Conservation (phyloP, 2,329 filamentous ascomycete species). For the Aspergillus hortae region DNA sequence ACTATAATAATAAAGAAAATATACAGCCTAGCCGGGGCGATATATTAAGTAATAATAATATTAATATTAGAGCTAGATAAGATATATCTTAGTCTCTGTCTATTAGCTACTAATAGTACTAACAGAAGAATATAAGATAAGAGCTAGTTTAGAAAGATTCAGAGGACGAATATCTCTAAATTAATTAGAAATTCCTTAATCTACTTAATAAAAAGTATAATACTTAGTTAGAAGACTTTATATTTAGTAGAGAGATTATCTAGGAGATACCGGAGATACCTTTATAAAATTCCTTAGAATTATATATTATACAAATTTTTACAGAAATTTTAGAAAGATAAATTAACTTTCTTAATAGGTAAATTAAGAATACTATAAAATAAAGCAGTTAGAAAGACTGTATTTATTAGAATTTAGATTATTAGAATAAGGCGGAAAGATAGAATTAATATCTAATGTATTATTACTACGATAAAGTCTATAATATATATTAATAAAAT, state of each 20-base stretch:
- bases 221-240: background rate
- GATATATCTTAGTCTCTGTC: background rate
- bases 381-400: too few relatives aligned
- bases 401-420: too few relatives aligned
- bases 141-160: background rate
- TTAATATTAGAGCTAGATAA: too few relatives aligned
- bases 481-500: background rate
- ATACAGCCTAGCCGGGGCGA: too few relatives aligned
- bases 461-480: too few relatives aligned
- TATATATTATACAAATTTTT: too few relatives aligned
- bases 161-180: background rate
- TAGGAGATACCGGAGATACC: background rate
- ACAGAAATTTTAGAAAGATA: too few relatives aligned
- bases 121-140: background rate
- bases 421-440: too few relatives aligned
- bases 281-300: background rate
- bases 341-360: too few relatives aligned
- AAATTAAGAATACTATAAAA: too few relatives aligned
- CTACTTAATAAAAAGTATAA: background rate
- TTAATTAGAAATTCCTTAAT: background rate
- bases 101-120: background rate
- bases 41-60: background rate
- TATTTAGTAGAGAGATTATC: background rate
- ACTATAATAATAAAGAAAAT: too few relatives aligned
- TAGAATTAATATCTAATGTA: too few relatives aligned